Conservation (phyloP, 495 filamentous ascomycete genomes). For the Rostrohypoxylon terebratum region DNA sequence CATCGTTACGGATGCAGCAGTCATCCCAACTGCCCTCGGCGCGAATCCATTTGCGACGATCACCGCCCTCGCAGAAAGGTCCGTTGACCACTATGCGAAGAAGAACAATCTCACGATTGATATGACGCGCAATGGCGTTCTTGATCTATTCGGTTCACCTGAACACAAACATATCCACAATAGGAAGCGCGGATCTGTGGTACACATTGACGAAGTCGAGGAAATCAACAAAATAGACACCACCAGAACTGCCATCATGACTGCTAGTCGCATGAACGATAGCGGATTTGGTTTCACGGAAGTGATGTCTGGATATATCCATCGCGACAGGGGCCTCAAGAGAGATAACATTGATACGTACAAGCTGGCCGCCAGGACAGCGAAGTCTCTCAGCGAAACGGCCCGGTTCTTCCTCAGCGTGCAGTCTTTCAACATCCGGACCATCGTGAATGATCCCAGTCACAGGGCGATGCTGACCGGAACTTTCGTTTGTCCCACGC, state of each 20-base stretch:
- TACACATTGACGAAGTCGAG: conserved; percentile 44
- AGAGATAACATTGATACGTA: conserved; percentile 63
- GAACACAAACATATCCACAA: conserved; percentile 38
- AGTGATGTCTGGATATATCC: conserved; percentile 72
- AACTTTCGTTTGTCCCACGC: conserved; percentile 69
- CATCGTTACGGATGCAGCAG: conserved; percentile 71
- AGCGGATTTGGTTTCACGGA: conserved; percentile 70
- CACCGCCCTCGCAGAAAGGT: conserved; percentile 73
- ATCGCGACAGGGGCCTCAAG: conserved; percentile 62
- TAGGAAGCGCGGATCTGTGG: conserved; percentile 13
- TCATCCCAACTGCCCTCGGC: conserved; percentile 72
- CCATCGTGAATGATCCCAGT: conserved; percentile 57
- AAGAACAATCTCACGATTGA: conserved; percentile 60
- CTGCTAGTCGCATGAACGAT: conserved; percentile 57
- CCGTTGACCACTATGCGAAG: conserved; percentile 62
- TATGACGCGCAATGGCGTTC: conserved; percentile 62
- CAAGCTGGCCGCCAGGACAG: conserved; percentile 65
- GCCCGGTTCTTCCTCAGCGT: conserved; percentile 72
- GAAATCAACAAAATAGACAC: conserved; percentile 46
- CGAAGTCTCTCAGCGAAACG: conserved; percentile 63
- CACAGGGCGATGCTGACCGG: conserved; percentile 70
- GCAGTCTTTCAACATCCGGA: conserved; percentile 62
- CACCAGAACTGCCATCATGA: conserved; percentile 56
- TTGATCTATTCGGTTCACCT: conserved; percentile 61
- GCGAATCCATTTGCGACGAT: conserved; percentile 80